Evolutionary conservation across 495 filamentous ascomycete genomes (phyloP), one percentile per base, ranked within the genome.

Genomic region (Penicillium longicatenatum): DNA sequence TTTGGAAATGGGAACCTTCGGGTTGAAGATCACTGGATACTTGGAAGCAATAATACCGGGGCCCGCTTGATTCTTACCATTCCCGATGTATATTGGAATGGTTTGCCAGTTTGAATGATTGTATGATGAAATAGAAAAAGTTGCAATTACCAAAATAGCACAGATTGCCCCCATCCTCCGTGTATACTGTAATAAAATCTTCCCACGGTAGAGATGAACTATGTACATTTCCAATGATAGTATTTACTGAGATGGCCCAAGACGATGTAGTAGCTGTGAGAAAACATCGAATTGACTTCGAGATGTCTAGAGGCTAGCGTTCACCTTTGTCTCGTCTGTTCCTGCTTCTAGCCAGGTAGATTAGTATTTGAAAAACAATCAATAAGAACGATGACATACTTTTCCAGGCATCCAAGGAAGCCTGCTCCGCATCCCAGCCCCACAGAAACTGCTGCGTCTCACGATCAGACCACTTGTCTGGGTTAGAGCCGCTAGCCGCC

Each of bases 391-490:
- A 10, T 20, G 9, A 64, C 74, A 55, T 66, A 77, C 74, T 65
- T 41, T 66, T 66, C 77, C 77, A 81, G 24, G 66, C 67, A 24
- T 71, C 66, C 52, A 79, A 63, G 9, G 76, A 76, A 20, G 69
- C 75, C 52, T 72, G 70, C 45, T 77, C 76, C 11, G 73, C 76
- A 65, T 81, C 76, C 67, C 78, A 81, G 2, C 75, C 79, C 69
- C 80, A 75, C 29, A 84, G 53, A 43, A 75, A 78, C 33, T 64
- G 63, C 29, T 76, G 78, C 14, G 77, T 75, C 29, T 73, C 70
- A 2, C 77, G 74, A 66, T 83, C 79, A 8, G 75, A 69, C 81
- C 81, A 83, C 22, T 69, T 74, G 55, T 80, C 77, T 0, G 78
- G 78, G 37, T 73, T 82, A 47, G 46, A 65, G 41, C 52, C 76